Conservation (phyloP, 495 filamentous ascomycete genomes). For the Annulohypoxylon bovei region DNA sequence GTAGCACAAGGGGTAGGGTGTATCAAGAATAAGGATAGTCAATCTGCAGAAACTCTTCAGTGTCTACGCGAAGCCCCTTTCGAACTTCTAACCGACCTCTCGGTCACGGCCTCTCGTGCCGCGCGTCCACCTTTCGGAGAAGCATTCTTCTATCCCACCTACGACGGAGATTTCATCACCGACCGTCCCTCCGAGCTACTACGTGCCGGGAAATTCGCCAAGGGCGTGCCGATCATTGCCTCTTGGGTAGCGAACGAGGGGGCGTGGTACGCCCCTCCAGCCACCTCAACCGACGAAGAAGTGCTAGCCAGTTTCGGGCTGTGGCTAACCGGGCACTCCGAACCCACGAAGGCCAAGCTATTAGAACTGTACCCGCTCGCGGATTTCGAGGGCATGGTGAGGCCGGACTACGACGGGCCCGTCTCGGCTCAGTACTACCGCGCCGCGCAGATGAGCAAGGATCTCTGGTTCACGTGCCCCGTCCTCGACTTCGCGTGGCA, state of each 20-base stretch:
- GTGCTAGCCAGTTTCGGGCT: background rate
- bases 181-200: slow-evolving; percentile 8
- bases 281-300: slow-evolving; percentile 8
- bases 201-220: slow-evolving; percentile 10
- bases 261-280: slow-evolving; percentile 5
- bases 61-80: slow-evolving; percentile 8
- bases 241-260: slow-evolving; percentile 20
- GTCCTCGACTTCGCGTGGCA: slow-evolving; percentile 16
- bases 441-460: slow-evolving; percentile 11
- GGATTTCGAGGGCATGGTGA: slow-evolving; percentile 15
- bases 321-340: slow-evolving; percentile 12
- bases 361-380: slow-evolving; percentile 7
- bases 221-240: slow-evolving; percentile 4
- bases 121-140: slow-evolving; percentile 23
- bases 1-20: slow-evolving; percentile 11
- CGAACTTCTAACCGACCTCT: slow-evolving; percentile 7
- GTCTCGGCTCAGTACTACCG: slow-evolving; percentile 19
- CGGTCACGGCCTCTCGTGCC: slow-evolving; percentile 11
- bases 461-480: slow-evolving; percentile 18
- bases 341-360: slow-evolving; percentile 1
- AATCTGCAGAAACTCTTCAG: slow-evolving; percentile 9
- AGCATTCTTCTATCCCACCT: slow-evolving; percentile 21
- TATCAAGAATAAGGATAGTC: slow-evolving; percentile 2
- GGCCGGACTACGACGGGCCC: slow-evolving; percentile 14
- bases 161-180: slow-evolving; percentile 12